Evolutionary conservation across 139 green algal genomes (phyloP), one percentile per base, ranked within the genome.

Genomic region (Tetradesmus lagerheimii): DNA sequence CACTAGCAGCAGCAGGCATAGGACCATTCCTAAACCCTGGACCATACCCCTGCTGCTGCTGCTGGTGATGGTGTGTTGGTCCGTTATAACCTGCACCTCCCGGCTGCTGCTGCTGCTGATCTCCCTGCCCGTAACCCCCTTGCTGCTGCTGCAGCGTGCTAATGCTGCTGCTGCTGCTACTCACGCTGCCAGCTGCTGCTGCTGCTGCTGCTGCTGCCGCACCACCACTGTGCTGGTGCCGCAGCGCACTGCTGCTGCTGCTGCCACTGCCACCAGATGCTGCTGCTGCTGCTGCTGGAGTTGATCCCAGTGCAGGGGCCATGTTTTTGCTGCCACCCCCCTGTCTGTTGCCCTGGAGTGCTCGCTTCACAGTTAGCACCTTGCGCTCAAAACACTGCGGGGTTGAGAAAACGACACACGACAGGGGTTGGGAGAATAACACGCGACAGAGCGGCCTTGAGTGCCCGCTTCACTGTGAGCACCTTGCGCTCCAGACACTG

Each of bases 281-380:
- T 82, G 74, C 74, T 38, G 74, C 74, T 39, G 18, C 18, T 47
- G 38, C 74, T 66, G 80, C 80, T 39, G 41, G 27, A 27, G 79
- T 39, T 38, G 41, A 37, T 71, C 85, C 67, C 0, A 80, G 14
- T 16, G 85, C 37, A 37, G 64, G 43, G 31, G 71, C 85, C 25
- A 83, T 34, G 35, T 23, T 31, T 8, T 35, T 75, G 35, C 35
- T 41, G 31, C 75, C 87, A 23, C 76, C 50, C 29, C 71, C 85
- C 5, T 39, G 18, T 27, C 67, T 71, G 67, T 41, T 74, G n/a
- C 91, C 93, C 82, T 95, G 89, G 29, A 94, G 85, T 11, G 90
- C 91, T 11, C 87, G 38, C 87, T 93, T 94, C 38, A 95, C 95
- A 3, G 96, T 98, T 0, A 98, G 91, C n/a, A n/a, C n/a, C n/a